Evolutionary conservation across 2,329 filamentous ascomycete genomes (phyloP).

Genomic region (Fusarium fracticaudum): DNA sequence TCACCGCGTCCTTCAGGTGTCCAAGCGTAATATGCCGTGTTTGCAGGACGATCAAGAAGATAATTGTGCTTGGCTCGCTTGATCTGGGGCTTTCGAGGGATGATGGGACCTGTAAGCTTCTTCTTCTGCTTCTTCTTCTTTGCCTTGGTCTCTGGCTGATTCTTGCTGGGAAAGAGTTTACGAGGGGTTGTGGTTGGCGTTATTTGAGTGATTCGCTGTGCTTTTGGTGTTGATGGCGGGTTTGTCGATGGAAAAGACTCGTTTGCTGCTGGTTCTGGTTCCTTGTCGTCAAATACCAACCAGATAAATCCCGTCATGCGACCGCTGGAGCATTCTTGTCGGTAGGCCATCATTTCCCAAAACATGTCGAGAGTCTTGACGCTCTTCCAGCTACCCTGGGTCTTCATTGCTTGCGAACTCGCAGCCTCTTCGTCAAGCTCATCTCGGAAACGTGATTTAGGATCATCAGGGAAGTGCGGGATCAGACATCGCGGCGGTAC

Average conservation of each 20-base stretch:
- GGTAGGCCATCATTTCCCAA: slow-evolving; percentile 98
- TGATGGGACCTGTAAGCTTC: slow-evolving; percentile 67
- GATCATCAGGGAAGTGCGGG: slow-evolving; percentile 93
- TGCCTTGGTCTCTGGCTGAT: neutral
- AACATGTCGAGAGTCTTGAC: slow-evolving; percentile 89
- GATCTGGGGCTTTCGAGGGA: slow-evolving; percentile 70
- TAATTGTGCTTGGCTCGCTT: slow-evolving; percentile 67
- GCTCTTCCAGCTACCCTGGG: slow-evolving; percentile 79
- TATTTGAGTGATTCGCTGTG: slow-evolving; percentile 35
- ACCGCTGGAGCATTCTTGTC: slow-evolving; percentile 95
- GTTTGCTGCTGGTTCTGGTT: slow-evolving; percentile 14
- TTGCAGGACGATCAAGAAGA: slow-evolving; percentile 58
- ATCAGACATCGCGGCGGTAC: slow-evolving; percentile 86
- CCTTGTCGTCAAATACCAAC: slow-evolving; percentile 78
- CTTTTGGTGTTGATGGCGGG: slow-evolving; percentile 48
- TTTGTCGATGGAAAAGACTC: slow-evolving; percentile 40
- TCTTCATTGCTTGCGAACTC: slow-evolving; percentile 63
- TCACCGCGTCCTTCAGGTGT: slow-evolving; percentile 68
- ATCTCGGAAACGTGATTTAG: slow-evolving; percentile 87
- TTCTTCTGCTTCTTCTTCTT: slow-evolving; percentile 53
- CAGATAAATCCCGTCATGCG: slow-evolving; percentile 94
- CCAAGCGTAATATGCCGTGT: slow-evolving; percentile 74
- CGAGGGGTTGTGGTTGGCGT: slow-evolving; percentile 48
- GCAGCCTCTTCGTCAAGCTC: slow-evolving; percentile 88
- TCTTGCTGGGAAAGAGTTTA: slow-evolving; percentile 45